Conservation (phyloP, 2,329 filamentous ascomycete species). For the Hypomyces perniciosus region DNA sequence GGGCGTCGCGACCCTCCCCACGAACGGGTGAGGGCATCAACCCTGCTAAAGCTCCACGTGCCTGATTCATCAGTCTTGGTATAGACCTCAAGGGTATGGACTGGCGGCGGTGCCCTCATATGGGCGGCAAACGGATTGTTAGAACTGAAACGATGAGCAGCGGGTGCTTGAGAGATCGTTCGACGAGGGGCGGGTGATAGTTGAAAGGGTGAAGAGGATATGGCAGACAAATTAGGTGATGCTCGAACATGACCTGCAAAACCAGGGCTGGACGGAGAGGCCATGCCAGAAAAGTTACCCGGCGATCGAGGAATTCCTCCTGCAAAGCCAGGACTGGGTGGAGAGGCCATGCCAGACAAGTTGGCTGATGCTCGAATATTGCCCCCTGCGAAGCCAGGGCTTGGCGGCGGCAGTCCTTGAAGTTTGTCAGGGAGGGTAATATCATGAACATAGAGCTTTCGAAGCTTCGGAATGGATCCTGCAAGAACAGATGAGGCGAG, state of each 20-base stretch:
- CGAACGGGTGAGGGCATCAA: conserved; percentile 30
- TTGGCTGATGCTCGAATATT: conserved; percentile 29
- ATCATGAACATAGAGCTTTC: conserved; percentile 79
- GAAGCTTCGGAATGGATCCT: conserved; percentile 66
- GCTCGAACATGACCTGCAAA: conserved; percentile 12
- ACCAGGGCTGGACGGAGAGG: conserved; percentile 16
- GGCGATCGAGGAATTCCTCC: conserved; percentile 25
- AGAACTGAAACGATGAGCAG: conserved; percentile 46
- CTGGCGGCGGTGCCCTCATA: conserved; percentile 32
- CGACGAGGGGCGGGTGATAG: conserved; percentile 22
- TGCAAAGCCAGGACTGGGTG: conserved; percentile 19
- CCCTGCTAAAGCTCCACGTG: conserved; percentile 53
- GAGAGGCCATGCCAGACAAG: conserved; percentile 18
- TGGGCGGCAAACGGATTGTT: conserved; percentile 52
- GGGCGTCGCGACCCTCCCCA: conserved; percentile 33
- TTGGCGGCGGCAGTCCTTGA: conserved; percentile 63
- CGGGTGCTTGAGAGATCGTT: conserved; percentile 21
- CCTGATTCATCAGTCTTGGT: conserved; percentile 54
- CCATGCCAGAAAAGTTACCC: conserved; percentile 24
- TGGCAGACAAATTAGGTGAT: conserved; percentile 2
- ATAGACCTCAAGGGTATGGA: conserved; percentile 53
- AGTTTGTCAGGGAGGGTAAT: conserved; percentile 75
- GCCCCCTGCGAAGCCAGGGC: conserved; percentile 25
- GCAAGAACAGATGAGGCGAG: conserved; percentile 75
- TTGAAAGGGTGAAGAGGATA: conserved; percentile 10